Conservation (phyloP, 1,139 yeast genomes). For the Arxiozyma bovina region DNA sequence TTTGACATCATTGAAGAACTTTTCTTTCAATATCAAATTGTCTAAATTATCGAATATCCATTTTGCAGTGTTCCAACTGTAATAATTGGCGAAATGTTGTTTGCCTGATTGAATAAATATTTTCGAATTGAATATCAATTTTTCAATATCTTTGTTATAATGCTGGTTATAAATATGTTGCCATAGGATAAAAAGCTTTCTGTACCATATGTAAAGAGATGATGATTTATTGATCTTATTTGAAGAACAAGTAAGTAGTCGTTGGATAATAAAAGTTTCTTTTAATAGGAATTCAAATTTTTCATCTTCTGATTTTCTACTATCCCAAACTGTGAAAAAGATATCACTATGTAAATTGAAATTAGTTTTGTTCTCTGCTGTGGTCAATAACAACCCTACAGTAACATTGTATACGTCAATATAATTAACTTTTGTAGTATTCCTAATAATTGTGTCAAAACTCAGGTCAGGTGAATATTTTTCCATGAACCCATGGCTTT, state of each 20-base stretch:
- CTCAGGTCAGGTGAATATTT: background rate
- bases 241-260: constrained; percentile 32
- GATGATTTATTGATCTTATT: constrained; percentile 39
- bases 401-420: constrained; percentile 16
- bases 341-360: constrained; percentile 28
- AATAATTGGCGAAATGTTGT: constrained; percentile 38
- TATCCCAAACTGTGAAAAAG: constrained; percentile 5
- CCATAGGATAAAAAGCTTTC: constrained; percentile 23
- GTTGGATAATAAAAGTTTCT: constrained; percentile 26
- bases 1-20: constrained; percentile 18
- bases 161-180: background rate
- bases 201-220: constrained; percentile 35
- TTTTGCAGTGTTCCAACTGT: constrained; percentile 36
- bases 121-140: background rate
- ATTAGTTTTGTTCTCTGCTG: constrained; percentile 36
- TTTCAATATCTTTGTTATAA: constrained; percentile 6
- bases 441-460: background rate
- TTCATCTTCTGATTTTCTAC: background rate
- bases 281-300: constrained; percentile 11
- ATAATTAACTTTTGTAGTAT: background rate
- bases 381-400: constrained; percentile 33
- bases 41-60: constrained; percentile 27
- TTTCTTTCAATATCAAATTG: constrained; percentile 3
- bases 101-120: constrained; percentile 22
- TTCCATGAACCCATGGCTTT: constrained; percentile 24